A percentile compares a stretch with the other conserved stretches of the same genome.
Conservation (phyloP, 2,329 filamentous ascomycete genomes). For the Leptographium wingfieldii region DNA sequence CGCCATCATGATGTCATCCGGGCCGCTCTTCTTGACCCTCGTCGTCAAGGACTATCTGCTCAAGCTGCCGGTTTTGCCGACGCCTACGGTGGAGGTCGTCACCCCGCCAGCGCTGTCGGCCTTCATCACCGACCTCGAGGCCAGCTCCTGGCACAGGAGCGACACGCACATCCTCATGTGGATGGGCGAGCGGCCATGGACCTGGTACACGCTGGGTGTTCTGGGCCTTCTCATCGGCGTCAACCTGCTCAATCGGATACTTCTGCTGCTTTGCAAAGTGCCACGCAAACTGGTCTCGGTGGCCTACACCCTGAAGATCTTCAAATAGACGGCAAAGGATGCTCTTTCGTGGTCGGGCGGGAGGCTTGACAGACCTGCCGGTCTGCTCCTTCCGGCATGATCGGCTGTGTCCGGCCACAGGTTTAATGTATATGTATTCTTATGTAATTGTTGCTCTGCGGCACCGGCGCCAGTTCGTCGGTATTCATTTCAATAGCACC, state of each 20-base stretch:
- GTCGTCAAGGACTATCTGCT: conserved; percentile 64
- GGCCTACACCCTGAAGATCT: not conserved
- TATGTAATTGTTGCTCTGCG: not conserved
- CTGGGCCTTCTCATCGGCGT: conserved; percentile 15
- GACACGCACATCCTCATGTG: conserved; percentile 36
- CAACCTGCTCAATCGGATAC: conserved; percentile 11
- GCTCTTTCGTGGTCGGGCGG: too few relatives aligned
- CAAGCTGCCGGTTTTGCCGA: conserved; percentile 24
- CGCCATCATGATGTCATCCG: conserved; percentile 69
- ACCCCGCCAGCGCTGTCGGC: conserved; percentile 18
- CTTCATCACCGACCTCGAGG: conserved; percentile 21
- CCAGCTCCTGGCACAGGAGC: conserved; percentile 29
- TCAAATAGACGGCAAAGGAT: not conserved
- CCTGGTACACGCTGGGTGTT: conserved; percentile 19
- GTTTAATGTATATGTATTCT: not conserved
- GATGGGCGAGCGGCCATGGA: conserved; percentile 25
- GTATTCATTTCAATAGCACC: not conserved
- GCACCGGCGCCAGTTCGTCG: not conserved
- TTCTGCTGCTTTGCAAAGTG: not conserved
- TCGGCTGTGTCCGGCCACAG: not conserved
- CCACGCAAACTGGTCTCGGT: not conserved
- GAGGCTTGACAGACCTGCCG: not conserved
- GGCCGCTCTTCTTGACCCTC: conserved; percentile 62
- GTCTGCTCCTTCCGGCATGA: not conserved
- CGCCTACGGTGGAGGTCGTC: conserved; percentile 17